Percentiles rank a stretch among this genome's conserved stretches.
Conservation (phyloP, 257 asterid species). For the Gynochthodes officinalis region DNA sequence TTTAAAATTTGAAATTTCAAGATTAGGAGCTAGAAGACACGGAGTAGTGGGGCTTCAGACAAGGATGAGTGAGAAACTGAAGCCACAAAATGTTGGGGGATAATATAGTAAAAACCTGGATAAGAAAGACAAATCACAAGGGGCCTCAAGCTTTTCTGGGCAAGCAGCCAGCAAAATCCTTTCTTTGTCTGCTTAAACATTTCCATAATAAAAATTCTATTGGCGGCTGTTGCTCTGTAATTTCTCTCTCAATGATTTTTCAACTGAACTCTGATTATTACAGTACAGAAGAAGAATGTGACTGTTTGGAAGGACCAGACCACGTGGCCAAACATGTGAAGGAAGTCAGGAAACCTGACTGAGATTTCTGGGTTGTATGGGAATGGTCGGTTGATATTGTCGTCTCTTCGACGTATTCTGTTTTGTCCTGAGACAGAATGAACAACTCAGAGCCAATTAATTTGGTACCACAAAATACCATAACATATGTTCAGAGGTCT, state of each 20-base stretch:
- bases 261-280: neutral
- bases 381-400: neutral
- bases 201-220: conserved; percentile 4
- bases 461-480: neutral
- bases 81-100: conserved; percentile 50
- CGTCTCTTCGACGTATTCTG: neutral
- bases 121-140: conserved; percentile 34
- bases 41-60: conserved; percentile 29
- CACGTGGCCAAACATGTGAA: conserved; percentile 16
- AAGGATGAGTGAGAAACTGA: conserved; percentile 28
- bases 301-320: conserved; percentile 2
- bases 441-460: neutral
- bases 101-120: conserved; percentile 27
- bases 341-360: conserved; percentile 6
- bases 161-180: neutral
- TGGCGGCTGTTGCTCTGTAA: conserved; percentile 4
- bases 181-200: conserved; percentile 5
- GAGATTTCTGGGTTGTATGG: neutral
- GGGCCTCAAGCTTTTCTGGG: neutral
- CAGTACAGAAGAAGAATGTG: neutral
- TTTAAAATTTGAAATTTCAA: neutral
- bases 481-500: no score
- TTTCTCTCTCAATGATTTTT: neutral
- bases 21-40: conserved; percentile 24
- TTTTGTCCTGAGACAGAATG: no score